Conservation (phyloP, 2,329 filamentous ascomycete species). For the Sclerotinia sclerotiorum region DNA sequence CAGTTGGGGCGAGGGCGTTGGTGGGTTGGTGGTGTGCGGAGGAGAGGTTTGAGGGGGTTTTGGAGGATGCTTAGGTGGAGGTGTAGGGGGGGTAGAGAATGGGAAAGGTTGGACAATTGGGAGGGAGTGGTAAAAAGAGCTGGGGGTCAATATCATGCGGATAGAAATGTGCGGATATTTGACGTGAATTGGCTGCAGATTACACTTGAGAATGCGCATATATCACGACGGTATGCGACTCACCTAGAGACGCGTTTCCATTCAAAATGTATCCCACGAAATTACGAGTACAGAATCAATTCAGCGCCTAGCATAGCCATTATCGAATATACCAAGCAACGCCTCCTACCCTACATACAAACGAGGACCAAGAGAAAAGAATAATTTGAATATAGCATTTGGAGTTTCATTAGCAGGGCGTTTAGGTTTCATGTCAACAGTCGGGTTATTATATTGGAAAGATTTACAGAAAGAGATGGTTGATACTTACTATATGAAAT, state of each 20-base stretch:
- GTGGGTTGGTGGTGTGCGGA: slow-evolving; percentile 69
- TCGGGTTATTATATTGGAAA: neutral
- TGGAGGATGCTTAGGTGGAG: slow-evolving; percentile 17
- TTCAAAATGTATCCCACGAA: neutral
- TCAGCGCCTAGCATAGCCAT: neutral
- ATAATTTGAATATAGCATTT: neutral
- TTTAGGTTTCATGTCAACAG: neutral
- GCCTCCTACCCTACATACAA: neutral
- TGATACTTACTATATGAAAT: neutral
- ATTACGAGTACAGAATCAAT: neutral
- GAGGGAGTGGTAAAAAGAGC: neutral
- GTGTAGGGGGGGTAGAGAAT: neutral
- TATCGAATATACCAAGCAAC: neutral
- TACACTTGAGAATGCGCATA: neutral
- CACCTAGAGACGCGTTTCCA: neutral
- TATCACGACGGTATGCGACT: neutral
- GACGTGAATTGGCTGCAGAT: neutral
- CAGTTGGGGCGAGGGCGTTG: slow-evolving; percentile 64
- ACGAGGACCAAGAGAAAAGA: neutral
- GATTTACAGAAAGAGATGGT: neutral
- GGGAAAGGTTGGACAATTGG: neutral
- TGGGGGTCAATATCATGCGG: neutral
- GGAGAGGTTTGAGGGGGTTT: slow-evolving; percentile 21
- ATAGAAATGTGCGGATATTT: neutral
- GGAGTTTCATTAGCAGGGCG: neutral